phyloP scores from a whole-genome alignment of 1,139 yeast species.

The Scheffersomyces illinoinensis region DNA sequence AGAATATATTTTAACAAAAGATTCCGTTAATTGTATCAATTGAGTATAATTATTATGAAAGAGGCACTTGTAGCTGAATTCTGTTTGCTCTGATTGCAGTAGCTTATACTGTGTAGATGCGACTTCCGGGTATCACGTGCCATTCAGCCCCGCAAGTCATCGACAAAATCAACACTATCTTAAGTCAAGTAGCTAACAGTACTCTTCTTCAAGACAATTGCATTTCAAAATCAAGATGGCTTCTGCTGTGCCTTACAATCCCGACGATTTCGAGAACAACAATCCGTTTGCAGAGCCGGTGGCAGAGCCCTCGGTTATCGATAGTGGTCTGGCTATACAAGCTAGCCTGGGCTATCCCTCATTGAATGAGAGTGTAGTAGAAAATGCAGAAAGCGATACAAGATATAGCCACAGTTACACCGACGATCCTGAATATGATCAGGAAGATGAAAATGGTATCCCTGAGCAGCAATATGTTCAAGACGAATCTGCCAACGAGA shows the following conservation, averaged over 20 bases:
- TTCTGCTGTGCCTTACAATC: slow-evolving; percentile 60
- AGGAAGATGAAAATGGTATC: not conserved
- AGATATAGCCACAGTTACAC: slow-evolving; percentile 7
- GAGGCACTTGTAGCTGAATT: no score
- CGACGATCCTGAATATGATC: not conserved
- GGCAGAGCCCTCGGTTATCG: slow-evolving; percentile 3
- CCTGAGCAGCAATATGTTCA: slow-evolving; percentile 2
- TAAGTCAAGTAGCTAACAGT: not conserved
- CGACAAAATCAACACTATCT: not conserved
- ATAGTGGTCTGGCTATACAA: not conserved
- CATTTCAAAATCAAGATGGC: slow-evolving; percentile 34
- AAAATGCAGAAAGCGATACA: not conserved
- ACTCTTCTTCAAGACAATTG: not conserved
- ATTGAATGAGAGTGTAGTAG: not conserved
- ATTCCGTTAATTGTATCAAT: no score
- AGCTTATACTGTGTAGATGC: not conserved
- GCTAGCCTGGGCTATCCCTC: not conserved
- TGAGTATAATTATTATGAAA: no score
- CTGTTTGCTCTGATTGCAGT: no score
- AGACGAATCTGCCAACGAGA: slow-evolving; percentile 5
- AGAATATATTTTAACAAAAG: no score
- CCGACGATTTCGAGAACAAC: slow-evolving; percentile 66
- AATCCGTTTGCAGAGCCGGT: slow-evolving; percentile 56
- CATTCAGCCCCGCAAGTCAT: not conserved
- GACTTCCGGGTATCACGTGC: not conserved